Evolutionary conservation across 2,329 filamentous ascomycete species (phyloP).

Genomic region (Ascochyta rabiei): DNA sequence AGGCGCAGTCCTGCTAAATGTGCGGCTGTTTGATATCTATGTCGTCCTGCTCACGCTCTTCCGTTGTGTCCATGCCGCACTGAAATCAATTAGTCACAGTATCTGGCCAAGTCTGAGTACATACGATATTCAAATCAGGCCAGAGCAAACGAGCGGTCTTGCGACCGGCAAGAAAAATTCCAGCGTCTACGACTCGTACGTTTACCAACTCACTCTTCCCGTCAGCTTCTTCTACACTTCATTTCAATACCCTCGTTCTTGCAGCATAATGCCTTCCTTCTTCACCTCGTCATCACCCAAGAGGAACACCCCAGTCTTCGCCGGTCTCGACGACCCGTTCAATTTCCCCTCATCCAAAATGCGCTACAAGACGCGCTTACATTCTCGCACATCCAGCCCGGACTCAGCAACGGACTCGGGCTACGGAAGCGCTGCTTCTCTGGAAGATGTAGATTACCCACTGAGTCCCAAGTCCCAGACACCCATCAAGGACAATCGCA

Average conservation of each 20-base stretch:
- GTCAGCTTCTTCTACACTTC: not conserved
- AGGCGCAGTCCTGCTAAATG: not conserved
- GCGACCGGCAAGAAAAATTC: not conserved
- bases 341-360: slow-evolving; percentile 8
- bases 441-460: slow-evolving; percentile 15
- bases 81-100: not conserved
- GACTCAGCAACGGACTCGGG: slow-evolving; percentile 20
- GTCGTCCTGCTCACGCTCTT: not conserved
- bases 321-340: slow-evolving; percentile 14
- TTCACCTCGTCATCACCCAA: not conserved
- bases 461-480: not conserved
- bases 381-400: not conserved
- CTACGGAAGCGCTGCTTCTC: slow-evolving; percentile 12
- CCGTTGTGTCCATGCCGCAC: not conserved
- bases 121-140: not conserved
- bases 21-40: not conserved
- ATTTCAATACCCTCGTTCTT: not conserved
- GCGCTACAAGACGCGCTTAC: not conserved
- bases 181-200: not conserved
- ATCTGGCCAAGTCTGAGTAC: not conserved
- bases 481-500: not conserved
- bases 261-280: slow-evolving; percentile 8
- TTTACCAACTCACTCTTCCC: not conserved
- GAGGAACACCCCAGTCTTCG: slow-evolving; percentile 1
- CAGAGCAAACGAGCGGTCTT: not conserved